A percentile compares a stretch with the other conserved stretches of the same genome.
Evolutionary conservation across 148 eudicot genomes (phyloP).

Genomic region (Camellia lanceoleosa): DNA sequence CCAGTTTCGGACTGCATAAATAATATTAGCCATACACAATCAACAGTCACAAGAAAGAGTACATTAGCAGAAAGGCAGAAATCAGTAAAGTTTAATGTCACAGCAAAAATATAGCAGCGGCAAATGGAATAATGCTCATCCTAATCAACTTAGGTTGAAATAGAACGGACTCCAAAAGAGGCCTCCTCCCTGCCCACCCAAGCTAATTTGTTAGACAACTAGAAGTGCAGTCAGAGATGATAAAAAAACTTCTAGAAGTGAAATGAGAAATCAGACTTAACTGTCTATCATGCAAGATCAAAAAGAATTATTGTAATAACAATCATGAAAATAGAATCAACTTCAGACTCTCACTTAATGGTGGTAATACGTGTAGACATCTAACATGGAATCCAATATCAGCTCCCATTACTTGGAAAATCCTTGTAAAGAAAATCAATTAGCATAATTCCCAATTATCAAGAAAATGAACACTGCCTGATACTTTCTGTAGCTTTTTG

Average conservation of each 20-base stretch:
- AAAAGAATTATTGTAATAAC: background rate
- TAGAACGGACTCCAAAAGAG: constrained; percentile 60
- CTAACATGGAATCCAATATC: no score
- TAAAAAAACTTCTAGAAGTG: background rate
- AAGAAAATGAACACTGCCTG: background rate
- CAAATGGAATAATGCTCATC: constrained; percentile 5
- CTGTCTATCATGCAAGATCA: background rate
- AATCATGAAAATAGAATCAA: constrained; percentile 3
- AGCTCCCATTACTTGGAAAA: background rate
- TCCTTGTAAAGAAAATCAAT: constrained; percentile 1
- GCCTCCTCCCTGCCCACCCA: constrained; percentile 63
- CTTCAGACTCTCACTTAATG: background rate
- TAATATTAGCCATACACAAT: constrained; percentile 8
- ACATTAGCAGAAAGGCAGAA: background rate
- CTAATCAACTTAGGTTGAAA: constrained; percentile 90
- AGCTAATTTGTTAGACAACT: constrained; percentile 5
- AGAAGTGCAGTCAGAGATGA: background rate
- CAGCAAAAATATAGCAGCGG: background rate
- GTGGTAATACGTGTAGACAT: background rate
- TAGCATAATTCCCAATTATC: background rate
- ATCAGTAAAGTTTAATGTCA: background rate
- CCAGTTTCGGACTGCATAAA: constrained; percentile 76
- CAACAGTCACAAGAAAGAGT: background rate
- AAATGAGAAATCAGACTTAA: background rate
- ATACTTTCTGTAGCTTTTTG: background rate